Evolutionary conservation across 805 yeast species (phyloP).

Genomic region (Peterozyma toletana): DNA sequence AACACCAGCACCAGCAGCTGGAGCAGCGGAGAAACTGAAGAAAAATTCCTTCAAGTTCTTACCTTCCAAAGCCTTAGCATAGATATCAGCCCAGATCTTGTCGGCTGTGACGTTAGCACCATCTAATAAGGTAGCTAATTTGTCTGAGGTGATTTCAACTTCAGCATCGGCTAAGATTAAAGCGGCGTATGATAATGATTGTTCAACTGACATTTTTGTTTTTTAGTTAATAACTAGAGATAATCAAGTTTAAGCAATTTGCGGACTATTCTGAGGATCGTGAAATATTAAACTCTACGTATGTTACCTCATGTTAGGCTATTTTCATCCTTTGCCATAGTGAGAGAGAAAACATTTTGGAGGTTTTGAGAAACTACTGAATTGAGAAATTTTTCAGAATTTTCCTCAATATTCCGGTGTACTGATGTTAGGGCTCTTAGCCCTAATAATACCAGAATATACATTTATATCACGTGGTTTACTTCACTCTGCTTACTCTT

Average conservation of each 20-base stretch:
- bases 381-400: too few relatives aligned
- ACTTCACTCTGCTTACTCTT: too few relatives aligned
- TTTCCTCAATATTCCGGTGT: too few relatives aligned
- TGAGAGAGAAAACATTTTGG: too few relatives aligned
- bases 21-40: conserved; percentile 28
- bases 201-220: conserved; percentile 67
- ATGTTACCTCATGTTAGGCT: not conserved
- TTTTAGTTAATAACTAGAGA: not conserved
- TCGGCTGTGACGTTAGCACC: conserved; percentile 85
- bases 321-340: too few relatives aligned
- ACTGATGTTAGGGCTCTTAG: too few relatives aligned
- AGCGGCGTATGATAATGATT: conserved; percentile 96
- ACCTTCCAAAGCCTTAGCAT: conserved; percentile 82
- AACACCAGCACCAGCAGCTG: conserved; percentile 39
- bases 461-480: too few relatives aligned
- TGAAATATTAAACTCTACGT: not conserved
- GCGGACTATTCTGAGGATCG: conserved; percentile 29
- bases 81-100: conserved; percentile 79
- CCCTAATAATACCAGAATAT: too few relatives aligned
- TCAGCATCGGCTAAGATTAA: conserved; percentile 97
- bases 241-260: conserved; percentile 24
- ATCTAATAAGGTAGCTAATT: conserved; percentile 66
- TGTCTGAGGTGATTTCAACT: conserved; percentile 78
- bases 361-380: too few relatives aligned
- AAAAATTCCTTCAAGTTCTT: conserved; percentile 72